A percentile compares a stretch with the other conserved stretches of the same genome.
Conservation (phyloP, 345 rosid species). For the Iberis pinnata region DNA sequence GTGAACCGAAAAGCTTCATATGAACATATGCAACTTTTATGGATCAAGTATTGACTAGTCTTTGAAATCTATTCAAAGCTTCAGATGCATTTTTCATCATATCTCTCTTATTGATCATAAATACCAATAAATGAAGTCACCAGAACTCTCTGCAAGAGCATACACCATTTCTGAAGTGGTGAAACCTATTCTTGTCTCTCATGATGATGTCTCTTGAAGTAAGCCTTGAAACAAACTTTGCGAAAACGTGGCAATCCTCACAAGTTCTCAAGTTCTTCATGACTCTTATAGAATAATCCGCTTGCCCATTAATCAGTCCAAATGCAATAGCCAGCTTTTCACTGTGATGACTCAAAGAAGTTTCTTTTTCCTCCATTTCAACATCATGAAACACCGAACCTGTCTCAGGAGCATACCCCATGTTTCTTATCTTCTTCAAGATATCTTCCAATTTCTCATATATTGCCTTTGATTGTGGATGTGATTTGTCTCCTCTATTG, state of each 20-base stretch:
- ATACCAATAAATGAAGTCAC: slow-evolving; percentile 30
- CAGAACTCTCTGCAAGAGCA: slow-evolving; percentile 71
- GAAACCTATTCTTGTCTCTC: slow-evolving; percentile 65
- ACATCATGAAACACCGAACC: slow-evolving; percentile 50
- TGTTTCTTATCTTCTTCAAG: slow-evolving; percentile 35
- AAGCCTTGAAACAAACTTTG: slow-evolving; percentile 45
- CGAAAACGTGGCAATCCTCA: slow-evolving; percentile 66
- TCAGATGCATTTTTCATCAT: slow-evolving; percentile 16
- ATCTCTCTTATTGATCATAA: slow-evolving; percentile 4
- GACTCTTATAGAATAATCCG: slow-evolving; percentile 36
- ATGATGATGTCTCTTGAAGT: slow-evolving; percentile 47
- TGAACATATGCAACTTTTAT: slow-evolving; percentile 15
- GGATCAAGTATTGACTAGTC: slow-evolving; percentile 8
- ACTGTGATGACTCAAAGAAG: slow-evolving; percentile 42
- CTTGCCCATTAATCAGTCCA: slow-evolving; percentile 35
- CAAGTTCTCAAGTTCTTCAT: slow-evolving; percentile 62
- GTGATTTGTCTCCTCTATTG: slow-evolving; percentile 50
- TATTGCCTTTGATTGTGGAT: slow-evolving; percentile 41
- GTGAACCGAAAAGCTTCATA: slow-evolving; percentile 16
- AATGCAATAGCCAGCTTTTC: slow-evolving; percentile 62
- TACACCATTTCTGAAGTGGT: slow-evolving; percentile 45
- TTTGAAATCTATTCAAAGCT: neutral
- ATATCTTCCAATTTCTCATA: slow-evolving; percentile 39
- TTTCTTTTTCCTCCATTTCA: slow-evolving; percentile 60
- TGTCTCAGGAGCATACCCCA: slow-evolving; percentile 49